Conservation (phyloP, 352 stramenopile genomes). For the Phytopythium boreale region DNA sequence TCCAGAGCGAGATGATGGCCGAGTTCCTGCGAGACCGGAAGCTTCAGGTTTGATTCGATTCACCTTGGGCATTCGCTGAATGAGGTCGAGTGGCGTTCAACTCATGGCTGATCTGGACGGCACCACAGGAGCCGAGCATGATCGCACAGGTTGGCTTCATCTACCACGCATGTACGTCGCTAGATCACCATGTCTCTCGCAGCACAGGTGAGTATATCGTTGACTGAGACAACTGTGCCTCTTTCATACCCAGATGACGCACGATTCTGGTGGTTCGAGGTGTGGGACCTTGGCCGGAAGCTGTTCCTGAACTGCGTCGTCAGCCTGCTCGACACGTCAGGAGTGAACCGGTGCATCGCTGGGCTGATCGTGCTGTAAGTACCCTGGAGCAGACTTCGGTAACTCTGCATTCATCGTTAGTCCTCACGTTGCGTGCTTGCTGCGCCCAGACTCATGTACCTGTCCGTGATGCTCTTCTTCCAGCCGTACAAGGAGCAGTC, state of each 20-base stretch:
- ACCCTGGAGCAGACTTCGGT: background rate
- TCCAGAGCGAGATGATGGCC: slow-evolving; percentile 49
- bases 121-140: slow-evolving; percentile 55
- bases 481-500: slow-evolving; percentile 62
- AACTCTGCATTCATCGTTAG: background rate
- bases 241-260: slow-evolving; percentile 33
- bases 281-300: slow-evolving; percentile 72
- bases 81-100: slow-evolving; percentile 3
- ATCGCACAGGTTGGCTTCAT: slow-evolving; percentile 79
- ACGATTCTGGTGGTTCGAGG: slow-evolving; percentile 77
- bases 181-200: background rate
- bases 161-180: slow-evolving; percentile 62
- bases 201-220: background rate
- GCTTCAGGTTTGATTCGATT: slow-evolving; percentile 28
- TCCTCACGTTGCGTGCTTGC: background rate
- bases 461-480: slow-evolving; percentile 71
- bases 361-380: slow-evolving; percentile 68
- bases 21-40: slow-evolving; percentile 55
- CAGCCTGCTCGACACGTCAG: slow-evolving; percentile 53
- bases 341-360: slow-evolving; percentile 65
- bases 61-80: background rate
- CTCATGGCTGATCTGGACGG: background rate
- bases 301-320: slow-evolving; percentile 71
- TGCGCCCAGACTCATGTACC: slow-evolving; percentile 53
- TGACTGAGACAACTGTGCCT: background rate